phyloP scores from a whole-genome alignment of 768 basidiomycete genomes.

The Podaxis sp. region DNA sequence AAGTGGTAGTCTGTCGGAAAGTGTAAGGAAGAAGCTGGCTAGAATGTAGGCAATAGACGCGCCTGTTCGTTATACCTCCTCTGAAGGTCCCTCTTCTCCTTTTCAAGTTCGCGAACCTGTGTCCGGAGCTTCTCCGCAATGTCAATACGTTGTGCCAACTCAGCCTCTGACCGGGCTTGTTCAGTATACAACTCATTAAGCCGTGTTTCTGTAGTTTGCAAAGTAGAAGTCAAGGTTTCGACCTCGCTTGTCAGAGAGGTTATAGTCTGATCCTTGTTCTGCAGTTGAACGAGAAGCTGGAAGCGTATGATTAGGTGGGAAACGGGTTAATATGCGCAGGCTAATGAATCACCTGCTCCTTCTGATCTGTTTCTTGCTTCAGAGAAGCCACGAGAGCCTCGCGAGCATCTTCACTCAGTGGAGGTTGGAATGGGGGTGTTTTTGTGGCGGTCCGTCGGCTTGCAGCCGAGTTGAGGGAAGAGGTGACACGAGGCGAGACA shows the following conservation, averaged over 20 bases:
- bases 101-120: conserved; percentile 83
- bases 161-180: conserved; percentile 76
- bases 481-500: conserved; percentile 49
- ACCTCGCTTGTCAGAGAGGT: conserved; percentile 58
- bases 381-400: conserved; percentile 59
- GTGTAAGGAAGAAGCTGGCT: conserved; percentile 6
- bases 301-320: conserved; percentile 7
- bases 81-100: conserved; percentile 79
- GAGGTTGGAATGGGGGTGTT: conserved; percentile 30
- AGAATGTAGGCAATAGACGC: conserved; percentile 12
- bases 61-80: conserved; percentile 90
- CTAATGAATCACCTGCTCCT: conserved; percentile 59
- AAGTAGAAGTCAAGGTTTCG: conserved; percentile 54
- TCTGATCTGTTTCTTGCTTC: conserved; percentile 75
- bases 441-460: conserved; percentile 51
- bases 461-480: conserved; percentile 44
- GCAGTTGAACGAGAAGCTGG: conserved; percentile 72
- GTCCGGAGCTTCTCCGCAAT: conserved; percentile 76
- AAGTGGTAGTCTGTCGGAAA: conserved; percentile 63
- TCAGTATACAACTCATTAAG: conserved; percentile 78
- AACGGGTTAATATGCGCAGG: conserved; percentile 8
- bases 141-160: conserved; percentile 77
- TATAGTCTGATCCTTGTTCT: conserved; percentile 75
- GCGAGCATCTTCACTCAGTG: conserved; percentile 40
- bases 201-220: conserved; percentile 66